Evolutionary conservation across 352 stramenopile species (phyloP).

Genomic region (Phytophthora parvispora): DNA sequence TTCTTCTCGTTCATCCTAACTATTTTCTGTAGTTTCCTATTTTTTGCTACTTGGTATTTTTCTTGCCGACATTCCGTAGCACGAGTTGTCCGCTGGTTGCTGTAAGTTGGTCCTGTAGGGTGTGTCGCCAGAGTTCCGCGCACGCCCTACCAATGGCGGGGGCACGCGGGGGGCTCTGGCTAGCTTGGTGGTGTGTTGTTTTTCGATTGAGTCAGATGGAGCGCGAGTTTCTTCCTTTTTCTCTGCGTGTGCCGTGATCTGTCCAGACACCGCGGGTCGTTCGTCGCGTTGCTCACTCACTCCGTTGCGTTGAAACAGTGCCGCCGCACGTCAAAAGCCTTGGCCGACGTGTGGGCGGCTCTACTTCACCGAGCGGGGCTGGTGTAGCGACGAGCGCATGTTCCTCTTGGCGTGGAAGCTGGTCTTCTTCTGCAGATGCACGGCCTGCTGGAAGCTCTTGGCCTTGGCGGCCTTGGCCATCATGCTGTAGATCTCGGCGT

Average conservation of each 20-base stretch:
- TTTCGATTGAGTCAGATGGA: slow-evolving; percentile 40
- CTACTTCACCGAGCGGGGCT: slow-evolving; percentile 82
- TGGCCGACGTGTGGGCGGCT: slow-evolving; percentile 15
- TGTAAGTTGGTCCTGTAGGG: slow-evolving; percentile 10
- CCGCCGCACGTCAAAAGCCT: slow-evolving; percentile 33
- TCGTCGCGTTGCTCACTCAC: slow-evolving; percentile 34
- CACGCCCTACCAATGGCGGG: slow-evolving; percentile 15
- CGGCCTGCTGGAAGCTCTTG: slow-evolving; percentile 48
- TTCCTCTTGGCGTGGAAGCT: slow-evolving; percentile 58
- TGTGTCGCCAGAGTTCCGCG: slow-evolving; percentile 13
- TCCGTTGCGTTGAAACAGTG: slow-evolving; percentile 39
- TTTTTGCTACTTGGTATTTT: slow-evolving; percentile 38
- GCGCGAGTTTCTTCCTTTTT: slow-evolving; percentile 33
- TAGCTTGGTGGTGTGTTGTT: slow-evolving; percentile 29
- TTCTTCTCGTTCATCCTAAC: slow-evolving; percentile 13
- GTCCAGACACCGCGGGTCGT: slow-evolving; percentile 8
- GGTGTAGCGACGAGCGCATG: slow-evolving; percentile 62
- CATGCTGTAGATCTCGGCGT: slow-evolving; percentile 66
- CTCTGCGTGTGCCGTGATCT: slow-evolving; percentile 14
- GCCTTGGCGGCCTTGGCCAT: slow-evolving; percentile 63
- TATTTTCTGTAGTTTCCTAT: slow-evolving; percentile 38
- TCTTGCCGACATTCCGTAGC: slow-evolving; percentile 41
- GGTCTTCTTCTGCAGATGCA: slow-evolving; percentile 43
- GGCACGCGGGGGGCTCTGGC: slow-evolving; percentile 14
- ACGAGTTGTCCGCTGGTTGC: slow-evolving; percentile 36